Conservation (phyloP, 495 filamentous ascomycete genomes). For the Aspergillus olivimuriae region DNA sequence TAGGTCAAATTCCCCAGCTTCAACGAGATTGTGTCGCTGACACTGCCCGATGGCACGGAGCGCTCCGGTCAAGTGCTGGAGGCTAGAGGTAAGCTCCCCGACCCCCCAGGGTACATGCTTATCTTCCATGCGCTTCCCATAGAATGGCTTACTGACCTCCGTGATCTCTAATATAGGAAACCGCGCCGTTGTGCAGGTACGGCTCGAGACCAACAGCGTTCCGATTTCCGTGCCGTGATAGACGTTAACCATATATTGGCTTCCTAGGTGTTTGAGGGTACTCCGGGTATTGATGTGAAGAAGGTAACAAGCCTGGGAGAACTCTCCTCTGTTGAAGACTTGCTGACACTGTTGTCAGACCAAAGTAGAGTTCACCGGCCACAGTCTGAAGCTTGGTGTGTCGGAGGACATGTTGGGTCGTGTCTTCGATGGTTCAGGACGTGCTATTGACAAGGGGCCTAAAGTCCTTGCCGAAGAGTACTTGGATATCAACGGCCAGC, state of each 20-base stretch:
- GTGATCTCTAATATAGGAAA: constrained; percentile 49
- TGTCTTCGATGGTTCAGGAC: constrained; percentile 96
- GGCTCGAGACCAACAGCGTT: constrained; percentile 3
- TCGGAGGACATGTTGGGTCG: constrained; percentile 99
- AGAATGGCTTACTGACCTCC: constrained; percentile 8
- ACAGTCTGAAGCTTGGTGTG: constrained; percentile 96
- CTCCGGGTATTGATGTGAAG: constrained; percentile 95
- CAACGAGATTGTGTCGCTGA: constrained; percentile 96
- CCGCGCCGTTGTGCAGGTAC: constrained; percentile 86
- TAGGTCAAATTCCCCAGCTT: constrained; percentile 95
- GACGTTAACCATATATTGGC: constrained; percentile 16
- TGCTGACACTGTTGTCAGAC: constrained; percentile 49
- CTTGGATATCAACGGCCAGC: constrained; percentile 97
- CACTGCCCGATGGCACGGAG: constrained; percentile 90
- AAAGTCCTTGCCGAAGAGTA: constrained; percentile 98
- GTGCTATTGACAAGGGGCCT: constrained; percentile 96
- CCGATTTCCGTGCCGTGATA: constrained; percentile 4
- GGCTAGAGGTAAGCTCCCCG: constrained; percentile 67
- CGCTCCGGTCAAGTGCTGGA: constrained; percentile 94
- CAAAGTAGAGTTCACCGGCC: constrained; percentile 92
- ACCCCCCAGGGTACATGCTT: too few relatives aligned
- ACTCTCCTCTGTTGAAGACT: not conserved
- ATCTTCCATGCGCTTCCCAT: not conserved
- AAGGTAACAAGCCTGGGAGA: constrained; percentile 52
- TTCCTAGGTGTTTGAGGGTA: constrained; percentile 92